Base-by-base conservation (phyloP, 108 stramenopile genomes). In the Schizochytrium sp. region DNA sequence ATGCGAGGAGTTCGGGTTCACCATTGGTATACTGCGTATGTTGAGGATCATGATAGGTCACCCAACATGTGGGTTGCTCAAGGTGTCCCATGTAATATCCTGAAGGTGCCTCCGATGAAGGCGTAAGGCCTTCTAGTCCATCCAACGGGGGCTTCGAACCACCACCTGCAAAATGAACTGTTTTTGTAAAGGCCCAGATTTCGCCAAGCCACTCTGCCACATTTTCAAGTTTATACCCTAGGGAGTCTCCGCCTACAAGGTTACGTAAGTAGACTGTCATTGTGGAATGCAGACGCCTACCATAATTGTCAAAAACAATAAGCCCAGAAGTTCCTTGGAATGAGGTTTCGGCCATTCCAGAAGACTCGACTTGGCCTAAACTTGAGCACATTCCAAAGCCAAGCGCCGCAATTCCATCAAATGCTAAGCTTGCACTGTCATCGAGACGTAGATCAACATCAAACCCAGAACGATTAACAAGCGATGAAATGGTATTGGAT, bases 241-340 rank as follows among this genome's bases (percentile, higher is more conserved):
- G 28, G 44, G 10, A 2, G 64, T 69, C 64, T 2, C 64, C 64
- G 42, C 44, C 64, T 1, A 38, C 64, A 69, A 69, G 12, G 64
- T 69, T 69, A 7, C 64, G 64, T 8, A 69, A 44, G 28, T 28
- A 69, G 64, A 69, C 19, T 0, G 64, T 69, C 64, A 69, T 69
- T 7, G 64, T 44, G 28, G 64, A 38, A 1, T 3, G 19, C 28
- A 3, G 1, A 44, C 64, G 64, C 10, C 15, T 38, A 0, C 64
- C 64, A 0, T 69, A 7, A 7, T 15, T 38, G 2, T 69, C 64
- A 3, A 69, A 69, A 7, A 69, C 64, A 44, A 69, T 44, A 7
- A 69, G 15, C 5, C 64, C 64, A 8, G 64, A 69, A 44, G 64
- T 69, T 28, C 64, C 64, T 38, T 15, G 64, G 44, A 69, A 69